Percentiles rank a stretch among this genome's conserved stretches.
phyloP scores from a whole-genome alignment of 495 filamentous ascomycete species.

The Penicillium steckii region DNA sequence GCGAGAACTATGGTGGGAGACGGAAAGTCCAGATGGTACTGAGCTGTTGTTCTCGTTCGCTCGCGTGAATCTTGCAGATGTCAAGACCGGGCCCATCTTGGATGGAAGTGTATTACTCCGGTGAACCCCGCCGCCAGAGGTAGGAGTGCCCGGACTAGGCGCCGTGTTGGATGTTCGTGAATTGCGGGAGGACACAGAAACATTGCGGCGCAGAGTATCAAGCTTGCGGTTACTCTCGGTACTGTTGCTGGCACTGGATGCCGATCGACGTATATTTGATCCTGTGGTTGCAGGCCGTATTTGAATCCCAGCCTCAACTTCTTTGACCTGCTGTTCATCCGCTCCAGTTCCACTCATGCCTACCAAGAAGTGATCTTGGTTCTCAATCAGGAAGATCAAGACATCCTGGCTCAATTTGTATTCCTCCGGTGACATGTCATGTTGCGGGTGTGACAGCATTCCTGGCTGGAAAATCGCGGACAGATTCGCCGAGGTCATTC shows the following conservation, averaged over 20 bases:
- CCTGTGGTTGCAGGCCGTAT: conserved; percentile 21
- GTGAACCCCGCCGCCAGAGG: conserved; percentile 65
- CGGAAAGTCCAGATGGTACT: conserved; percentile 32
- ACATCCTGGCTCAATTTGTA: conserved; percentile 96
- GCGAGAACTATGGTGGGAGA: conserved; percentile 33
- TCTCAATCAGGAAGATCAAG: conserved; percentile 96
- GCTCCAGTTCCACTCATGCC: conserved; percentile 91
- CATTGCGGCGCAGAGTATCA: conserved; percentile 72
- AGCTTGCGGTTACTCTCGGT: conserved; percentile 82
- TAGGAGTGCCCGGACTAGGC: conserved; percentile 71
- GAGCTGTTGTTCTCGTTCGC: conserved; percentile 29
- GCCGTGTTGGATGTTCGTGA: conserved; percentile 68
- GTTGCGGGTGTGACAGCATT: conserved; percentile 86
- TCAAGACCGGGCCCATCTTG: conserved; percentile 76
- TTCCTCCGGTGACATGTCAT: conserved; percentile 92
- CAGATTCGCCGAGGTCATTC: conserved; percentile 92
- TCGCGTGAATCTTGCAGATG: conserved; percentile 54
- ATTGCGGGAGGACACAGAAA: conserved; percentile 70
- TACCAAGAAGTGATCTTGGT: conserved; percentile 87
- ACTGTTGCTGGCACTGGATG: conserved; percentile 82
- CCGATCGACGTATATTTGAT: conserved; percentile 64
- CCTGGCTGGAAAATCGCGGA: conserved; percentile 99
- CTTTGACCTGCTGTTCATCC: conserved; percentile 82
- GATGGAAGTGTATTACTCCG: conserved; percentile 96
- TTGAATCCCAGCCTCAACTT: conserved; percentile 65